Conservation (phyloP, 116 monocot species). For the Trichopus zeylanicus region DNA sequence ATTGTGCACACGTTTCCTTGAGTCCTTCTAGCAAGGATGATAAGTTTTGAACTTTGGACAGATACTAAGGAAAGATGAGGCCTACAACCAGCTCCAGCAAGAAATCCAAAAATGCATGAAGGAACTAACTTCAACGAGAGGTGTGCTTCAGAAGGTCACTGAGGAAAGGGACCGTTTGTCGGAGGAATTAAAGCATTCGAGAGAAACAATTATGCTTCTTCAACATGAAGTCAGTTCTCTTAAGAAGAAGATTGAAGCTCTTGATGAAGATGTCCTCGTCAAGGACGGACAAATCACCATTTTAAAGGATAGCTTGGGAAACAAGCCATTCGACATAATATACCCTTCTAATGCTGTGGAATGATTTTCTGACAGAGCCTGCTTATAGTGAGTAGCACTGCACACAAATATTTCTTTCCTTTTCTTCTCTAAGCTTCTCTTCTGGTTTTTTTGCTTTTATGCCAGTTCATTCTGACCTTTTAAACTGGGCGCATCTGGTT, state of each 20-base stretch:
- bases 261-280: constrained; percentile 69
- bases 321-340: constrained; percentile 44
- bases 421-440: no score
- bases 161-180: constrained; percentile 65
- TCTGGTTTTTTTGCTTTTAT: no score
- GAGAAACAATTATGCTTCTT: constrained; percentile 50
- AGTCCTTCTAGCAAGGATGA: not conserved
- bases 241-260: constrained; percentile 68
- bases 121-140: constrained; percentile 40
- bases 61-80: constrained; percentile 62
- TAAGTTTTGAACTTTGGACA: constrained; percentile 6
- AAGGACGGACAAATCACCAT: constrained; percentile 91
- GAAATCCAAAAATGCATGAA: constrained; percentile 47
- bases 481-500: no score
- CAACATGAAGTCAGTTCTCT: constrained; percentile 41
- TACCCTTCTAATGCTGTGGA: constrained; percentile 14
- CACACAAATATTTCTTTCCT: no score
- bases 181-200: constrained; percentile 55
- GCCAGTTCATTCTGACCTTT: no score
- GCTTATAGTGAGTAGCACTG: not conserved
- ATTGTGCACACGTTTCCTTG: no score
- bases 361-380: not conserved
- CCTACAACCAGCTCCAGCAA: constrained; percentile 41
- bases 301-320: constrained; percentile 49
- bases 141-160: constrained; percentile 35